A percentile compares a stretch with the other conserved stretches of the same genome.
These are phyloP conservation scores for Fraxinus dipetala DNA, from an alignment of 305 asterid genomes.

Conservation along the genomic window DNA sequence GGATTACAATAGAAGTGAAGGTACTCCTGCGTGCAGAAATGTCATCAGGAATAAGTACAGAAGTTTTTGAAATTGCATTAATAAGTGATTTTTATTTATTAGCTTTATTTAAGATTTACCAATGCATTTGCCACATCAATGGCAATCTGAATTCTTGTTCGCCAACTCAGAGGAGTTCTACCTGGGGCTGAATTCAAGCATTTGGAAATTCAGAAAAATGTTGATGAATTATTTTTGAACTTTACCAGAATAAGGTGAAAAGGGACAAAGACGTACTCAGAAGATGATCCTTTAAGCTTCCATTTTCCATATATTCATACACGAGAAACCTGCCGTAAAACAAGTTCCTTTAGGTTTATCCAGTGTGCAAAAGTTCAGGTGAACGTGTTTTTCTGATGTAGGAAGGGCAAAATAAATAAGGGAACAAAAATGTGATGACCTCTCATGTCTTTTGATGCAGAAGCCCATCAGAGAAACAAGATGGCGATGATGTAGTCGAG, in stretches of 20 bases:
- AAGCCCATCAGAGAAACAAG: constrained; percentile 88
- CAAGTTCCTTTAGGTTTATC: constrained; percentile 5
- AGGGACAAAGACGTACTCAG: constrained; percentile 49
- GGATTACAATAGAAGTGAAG: constrained; percentile 95
- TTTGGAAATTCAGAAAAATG: constrained; percentile 17
- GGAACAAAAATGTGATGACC: constrained; percentile 38
- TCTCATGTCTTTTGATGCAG: constrained; percentile 65
- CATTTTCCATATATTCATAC: constrained; percentile 84
- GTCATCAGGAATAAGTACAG: constrained; percentile 13
- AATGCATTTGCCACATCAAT: constrained; percentile 91
- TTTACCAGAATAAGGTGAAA: background rate
- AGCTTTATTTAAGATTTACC: constrained; percentile 43
- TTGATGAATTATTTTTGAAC: background rate
- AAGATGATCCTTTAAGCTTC: constrained; percentile 94
- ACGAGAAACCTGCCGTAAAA: constrained; percentile 64
- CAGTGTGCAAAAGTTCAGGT: background rate
- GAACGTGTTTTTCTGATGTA: background rate
- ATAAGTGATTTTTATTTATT: background rate
- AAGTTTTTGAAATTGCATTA: background rate
- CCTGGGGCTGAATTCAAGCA: constrained; percentile 56
- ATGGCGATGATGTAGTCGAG: constrained; percentile 93
- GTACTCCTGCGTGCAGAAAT: constrained; percentile 66
- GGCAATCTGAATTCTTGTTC: constrained; percentile 73
- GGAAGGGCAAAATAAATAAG: background rate
- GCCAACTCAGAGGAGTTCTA: constrained; percentile 77